These are phyloP conservation scores for Aphanomyces invadans DNA, from an alignment of 352 stramenopile species.

Conservation along the genomic window DNA sequence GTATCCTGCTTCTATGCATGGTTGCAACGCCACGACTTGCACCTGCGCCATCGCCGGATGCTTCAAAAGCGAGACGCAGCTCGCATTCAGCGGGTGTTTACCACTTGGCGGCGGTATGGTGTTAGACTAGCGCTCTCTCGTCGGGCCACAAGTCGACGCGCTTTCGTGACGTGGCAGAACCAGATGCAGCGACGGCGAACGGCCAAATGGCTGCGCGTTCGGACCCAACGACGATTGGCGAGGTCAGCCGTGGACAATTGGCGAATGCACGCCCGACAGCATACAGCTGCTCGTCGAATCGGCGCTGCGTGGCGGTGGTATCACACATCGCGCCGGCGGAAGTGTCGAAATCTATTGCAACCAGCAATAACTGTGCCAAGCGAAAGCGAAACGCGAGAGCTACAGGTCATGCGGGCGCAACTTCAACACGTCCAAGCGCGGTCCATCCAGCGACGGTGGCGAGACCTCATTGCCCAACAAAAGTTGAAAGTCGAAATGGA, in stretches of 20 bases:
- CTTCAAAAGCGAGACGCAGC: not conserved
- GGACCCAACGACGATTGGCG: not conserved
- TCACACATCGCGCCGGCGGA: not conserved
- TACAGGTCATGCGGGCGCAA: not conserved
- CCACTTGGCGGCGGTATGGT: not conserved
- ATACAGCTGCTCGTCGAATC: not conserved
- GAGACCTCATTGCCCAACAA: not conserved
- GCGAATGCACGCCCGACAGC: not conserved
- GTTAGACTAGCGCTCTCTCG: not conserved
- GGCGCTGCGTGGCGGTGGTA: not conserved
- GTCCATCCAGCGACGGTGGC: not conserved
- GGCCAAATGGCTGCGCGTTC: not conserved
- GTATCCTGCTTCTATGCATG: not conserved
- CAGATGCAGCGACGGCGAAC: not conserved
- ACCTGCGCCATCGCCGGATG: not conserved
- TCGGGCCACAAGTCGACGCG: not conserved
- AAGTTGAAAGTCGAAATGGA: not conserved
- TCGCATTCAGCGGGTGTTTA: not conserved
- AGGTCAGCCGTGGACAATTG: not conserved
- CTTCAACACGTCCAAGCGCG: not conserved
- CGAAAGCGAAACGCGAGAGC: not conserved
- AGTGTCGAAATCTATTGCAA: too few species aligned
- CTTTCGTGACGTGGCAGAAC: not conserved
- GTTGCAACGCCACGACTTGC: not conserved
- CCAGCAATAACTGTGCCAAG: not conserved